Conservation (phyloP, 257 asterid species). For the Thymus mandschuricus region DNA sequence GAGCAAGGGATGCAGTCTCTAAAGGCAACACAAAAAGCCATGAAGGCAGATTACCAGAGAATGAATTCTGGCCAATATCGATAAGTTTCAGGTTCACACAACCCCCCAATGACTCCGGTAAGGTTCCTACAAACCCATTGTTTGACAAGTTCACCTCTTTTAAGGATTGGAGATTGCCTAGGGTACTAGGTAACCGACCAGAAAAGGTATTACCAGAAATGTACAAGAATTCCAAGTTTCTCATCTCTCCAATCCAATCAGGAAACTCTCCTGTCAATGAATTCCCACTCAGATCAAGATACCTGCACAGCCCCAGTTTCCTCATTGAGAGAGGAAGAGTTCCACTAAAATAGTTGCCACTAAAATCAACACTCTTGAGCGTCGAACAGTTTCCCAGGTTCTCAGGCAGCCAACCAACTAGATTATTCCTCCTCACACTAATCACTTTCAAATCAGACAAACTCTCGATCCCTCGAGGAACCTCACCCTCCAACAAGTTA, state of each 20-base stretch:
- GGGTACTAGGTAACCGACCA: constrained; percentile 53
- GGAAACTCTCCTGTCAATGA: constrained; percentile 60
- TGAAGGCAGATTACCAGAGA: constrained; percentile 69
- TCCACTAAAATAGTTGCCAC: constrained; percentile 60
- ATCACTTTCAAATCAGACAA: constrained; percentile 48
- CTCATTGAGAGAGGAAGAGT: constrained; percentile 65
- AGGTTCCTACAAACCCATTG: constrained; percentile 56
- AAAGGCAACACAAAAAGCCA: constrained; percentile 64
- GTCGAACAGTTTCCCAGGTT: constrained; percentile 63
- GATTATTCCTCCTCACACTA: constrained; percentile 52
- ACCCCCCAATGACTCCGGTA: constrained; percentile 61
- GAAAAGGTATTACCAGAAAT: constrained; percentile 63
- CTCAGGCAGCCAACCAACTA: constrained; percentile 67
- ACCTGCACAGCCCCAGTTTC: constrained; percentile 50
- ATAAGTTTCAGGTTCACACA: constrained; percentile 59
- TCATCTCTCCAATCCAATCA: constrained; percentile 81
- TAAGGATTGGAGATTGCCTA: constrained; percentile 58
- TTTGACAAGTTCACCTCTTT: constrained; percentile 59
- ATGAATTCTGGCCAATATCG: constrained; percentile 52
- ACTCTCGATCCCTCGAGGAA: constrained; percentile 58
- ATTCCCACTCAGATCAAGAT: constrained; percentile 57
- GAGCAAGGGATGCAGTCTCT: constrained; percentile 52
- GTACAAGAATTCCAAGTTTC: constrained; percentile 62
- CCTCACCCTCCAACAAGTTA: constrained; percentile 68
- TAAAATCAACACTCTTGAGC: constrained; percentile 56